These are phyloP conservation scores for Butyriboletus regius DNA, from an alignment of 1,284 basidiomycete species.

Conservation along the genomic window DNA sequence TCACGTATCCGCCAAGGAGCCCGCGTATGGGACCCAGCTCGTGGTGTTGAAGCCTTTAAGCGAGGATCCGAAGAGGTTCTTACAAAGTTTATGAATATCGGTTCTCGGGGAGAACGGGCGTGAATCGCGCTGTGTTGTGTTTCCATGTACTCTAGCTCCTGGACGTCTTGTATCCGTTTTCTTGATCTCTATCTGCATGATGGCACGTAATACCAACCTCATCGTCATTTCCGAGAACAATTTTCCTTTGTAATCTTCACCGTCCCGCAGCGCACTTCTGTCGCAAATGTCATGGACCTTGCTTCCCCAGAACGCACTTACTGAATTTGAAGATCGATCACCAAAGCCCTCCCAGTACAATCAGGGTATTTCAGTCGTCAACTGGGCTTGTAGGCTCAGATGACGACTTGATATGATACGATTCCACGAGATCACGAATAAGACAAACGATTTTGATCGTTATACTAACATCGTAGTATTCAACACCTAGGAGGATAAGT, in stretches of 20 bases:
- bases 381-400: no score
- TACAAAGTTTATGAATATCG: conserved; percentile 68
- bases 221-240: neutral
- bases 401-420: no score
- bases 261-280: neutral
- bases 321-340: neutral
- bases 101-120: conserved; percentile 54
- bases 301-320: neutral
- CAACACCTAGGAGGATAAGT: neutral
- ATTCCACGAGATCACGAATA: neutral
- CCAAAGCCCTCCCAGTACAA: neutral
- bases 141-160: neutral
- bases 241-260: neutral
- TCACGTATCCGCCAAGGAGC: conserved; percentile 37
- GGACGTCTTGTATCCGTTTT: neutral
- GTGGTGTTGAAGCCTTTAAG: conserved; percentile 74
- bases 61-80: conserved; percentile 76
- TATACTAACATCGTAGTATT: neutral
- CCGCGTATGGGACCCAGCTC: conserved; percentile 71
- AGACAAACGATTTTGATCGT: neutral
- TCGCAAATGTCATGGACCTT: neutral
- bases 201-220: neutral
- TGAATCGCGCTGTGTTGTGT: conserved; percentile 10
- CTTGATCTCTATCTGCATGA: neutral
- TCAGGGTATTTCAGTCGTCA: no score